phyloP scores from a whole-genome alignment of 2,329 filamentous ascomycete species.

The Penicillium capsulatum region DNA sequence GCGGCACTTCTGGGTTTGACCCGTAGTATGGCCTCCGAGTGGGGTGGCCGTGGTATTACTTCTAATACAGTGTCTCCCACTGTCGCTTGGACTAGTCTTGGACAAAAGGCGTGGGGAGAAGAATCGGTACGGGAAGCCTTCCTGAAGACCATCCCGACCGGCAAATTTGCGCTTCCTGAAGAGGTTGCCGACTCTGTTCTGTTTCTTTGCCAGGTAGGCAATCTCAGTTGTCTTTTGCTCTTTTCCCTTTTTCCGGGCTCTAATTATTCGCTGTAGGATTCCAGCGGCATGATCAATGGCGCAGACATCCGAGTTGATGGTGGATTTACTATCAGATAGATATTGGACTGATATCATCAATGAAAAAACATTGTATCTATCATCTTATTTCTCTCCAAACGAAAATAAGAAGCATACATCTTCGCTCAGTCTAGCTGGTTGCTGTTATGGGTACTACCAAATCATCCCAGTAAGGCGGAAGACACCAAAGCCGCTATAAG shows the following conservation, averaged over 20 bases:
- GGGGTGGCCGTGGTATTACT: conserved; percentile 45
- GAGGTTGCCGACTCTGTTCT: conserved; percentile 40
- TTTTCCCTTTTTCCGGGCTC: conserved; percentile 3
- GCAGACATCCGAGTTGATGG: conserved; percentile 41
- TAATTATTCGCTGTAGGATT: conserved; percentile 27
- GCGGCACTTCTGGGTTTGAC: conserved; percentile 45
- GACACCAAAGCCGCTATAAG: conserved; percentile 14
- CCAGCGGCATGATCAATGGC: conserved; percentile 42
- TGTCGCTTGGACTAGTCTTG: conserved; percentile 46
- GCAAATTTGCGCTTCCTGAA: conserved; percentile 38
- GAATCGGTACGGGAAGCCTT: conserved; percentile 34
- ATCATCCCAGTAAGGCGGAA: conserved; percentile 17
- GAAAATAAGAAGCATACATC: too few relatives aligned
- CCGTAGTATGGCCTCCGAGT: conserved; percentile 47
- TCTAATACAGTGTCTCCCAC: conserved; percentile 46
- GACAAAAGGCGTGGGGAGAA: conserved; percentile 43
- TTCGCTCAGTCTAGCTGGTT: too few relatives aligned
- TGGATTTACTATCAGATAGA: conserved; percentile 34
- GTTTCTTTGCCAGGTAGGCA: conserved; percentile 37
- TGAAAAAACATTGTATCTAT: too few relatives aligned
- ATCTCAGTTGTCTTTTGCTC: neutral
- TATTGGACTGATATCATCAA: neutral
- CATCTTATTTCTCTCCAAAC: too few relatives aligned
- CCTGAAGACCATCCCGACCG: conserved; percentile 37
- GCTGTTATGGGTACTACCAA: conserved; percentile 5